Evolutionary conservation across 2,329 filamentous ascomycete species (phyloP).

Genomic region (Westerdykella ornata): DNA sequence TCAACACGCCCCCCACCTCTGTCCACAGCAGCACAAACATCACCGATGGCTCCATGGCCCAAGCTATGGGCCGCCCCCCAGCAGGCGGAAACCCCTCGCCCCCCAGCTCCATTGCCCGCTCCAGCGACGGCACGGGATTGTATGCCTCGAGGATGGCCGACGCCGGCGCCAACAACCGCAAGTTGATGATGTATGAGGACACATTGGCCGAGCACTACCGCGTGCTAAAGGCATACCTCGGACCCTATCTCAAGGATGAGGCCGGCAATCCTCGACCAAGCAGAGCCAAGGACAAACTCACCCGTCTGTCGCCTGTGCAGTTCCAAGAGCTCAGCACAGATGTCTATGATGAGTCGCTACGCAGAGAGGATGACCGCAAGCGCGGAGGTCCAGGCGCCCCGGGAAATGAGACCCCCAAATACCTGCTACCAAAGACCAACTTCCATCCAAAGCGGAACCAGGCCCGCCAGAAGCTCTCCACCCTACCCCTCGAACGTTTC

Average conservation of each 20-base stretch:
- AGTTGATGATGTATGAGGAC: constrained; percentile 56
- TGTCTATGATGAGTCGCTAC: constrained; percentile 89
- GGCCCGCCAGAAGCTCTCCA: constrained; percentile 90
- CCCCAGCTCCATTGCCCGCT: constrained; percentile 78
- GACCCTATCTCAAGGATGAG: constrained; percentile 64
- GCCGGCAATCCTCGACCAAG: constrained; percentile 69
- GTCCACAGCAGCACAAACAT: constrained; percentile 37
- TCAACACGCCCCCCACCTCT: constrained; percentile 31
- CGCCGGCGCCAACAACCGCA: constrained; percentile 54
- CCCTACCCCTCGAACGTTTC: constrained; percentile 78
- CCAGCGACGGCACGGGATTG: constrained; percentile 69
- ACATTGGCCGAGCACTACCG: constrained; percentile 74
- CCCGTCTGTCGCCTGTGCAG: constrained; percentile 82
- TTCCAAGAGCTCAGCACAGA: constrained; percentile 98
- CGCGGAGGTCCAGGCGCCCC: constrained; percentile 44
- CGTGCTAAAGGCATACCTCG: constrained; percentile 69
- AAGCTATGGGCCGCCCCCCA: constrained; percentile 45
- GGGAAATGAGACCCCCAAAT: constrained; percentile 46
- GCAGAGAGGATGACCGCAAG: constrained; percentile 62
- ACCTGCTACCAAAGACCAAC: constrained; percentile 72
- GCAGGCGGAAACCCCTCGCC: constrained; percentile 62
- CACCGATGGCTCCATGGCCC: constrained; percentile 44
- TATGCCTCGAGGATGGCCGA: constrained; percentile 51
- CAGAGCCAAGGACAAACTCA: constrained; percentile 87
- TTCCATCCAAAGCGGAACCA: constrained; percentile 98